Evolutionary conservation across 2,329 filamentous ascomycete genomes (phyloP).

Genomic region (Dothideomycetidae sp.): DNA sequence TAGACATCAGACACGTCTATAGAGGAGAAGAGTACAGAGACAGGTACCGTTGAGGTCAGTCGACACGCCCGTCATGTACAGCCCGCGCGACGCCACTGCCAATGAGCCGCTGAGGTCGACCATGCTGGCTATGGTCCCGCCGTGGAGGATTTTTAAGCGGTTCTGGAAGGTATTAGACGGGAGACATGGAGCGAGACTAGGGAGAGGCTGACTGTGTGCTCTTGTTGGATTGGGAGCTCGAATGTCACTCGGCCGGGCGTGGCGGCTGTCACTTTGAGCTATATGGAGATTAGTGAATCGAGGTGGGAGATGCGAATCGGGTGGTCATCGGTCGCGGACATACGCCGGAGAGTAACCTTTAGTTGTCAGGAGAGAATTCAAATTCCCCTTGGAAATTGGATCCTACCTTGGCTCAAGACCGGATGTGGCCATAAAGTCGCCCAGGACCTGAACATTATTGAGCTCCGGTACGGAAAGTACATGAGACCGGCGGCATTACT

Average conservation of each 20-base stretch:
- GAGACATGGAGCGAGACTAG: background rate
- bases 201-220: slow-evolving; percentile 52
- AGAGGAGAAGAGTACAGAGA: slow-evolving; percentile 1
- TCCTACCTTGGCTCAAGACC: slow-evolving; percentile 6
- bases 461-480: too few species aligned
- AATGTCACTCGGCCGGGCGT: slow-evolving; percentile 56
- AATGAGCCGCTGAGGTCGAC: slow-evolving; percentile 53
- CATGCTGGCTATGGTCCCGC: slow-evolving; percentile 65
- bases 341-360: slow-evolving; percentile 8
- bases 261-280: slow-evolving; percentile 56
- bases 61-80: slow-evolving; percentile 52
- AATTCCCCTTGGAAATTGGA: background rate
- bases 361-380: background rate
- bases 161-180: slow-evolving; percentile 39
- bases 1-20: background rate
- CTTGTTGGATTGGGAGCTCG: slow-evolving; percentile 57
- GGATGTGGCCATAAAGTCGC: slow-evolving; percentile 9
- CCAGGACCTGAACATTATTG: background rate
- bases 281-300: background rate
- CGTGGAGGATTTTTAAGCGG: slow-evolving; percentile 60
- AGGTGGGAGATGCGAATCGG: background rate
- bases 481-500: too few species aligned
- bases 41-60: slow-evolving; percentile 46
- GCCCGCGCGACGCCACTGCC: slow-evolving; percentile 49
- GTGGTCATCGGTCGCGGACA: too few species aligned